phyloP scores from a whole-genome alignment of 2,329 filamentous ascomycete genomes.

The Aspergillus ruber region DNA sequence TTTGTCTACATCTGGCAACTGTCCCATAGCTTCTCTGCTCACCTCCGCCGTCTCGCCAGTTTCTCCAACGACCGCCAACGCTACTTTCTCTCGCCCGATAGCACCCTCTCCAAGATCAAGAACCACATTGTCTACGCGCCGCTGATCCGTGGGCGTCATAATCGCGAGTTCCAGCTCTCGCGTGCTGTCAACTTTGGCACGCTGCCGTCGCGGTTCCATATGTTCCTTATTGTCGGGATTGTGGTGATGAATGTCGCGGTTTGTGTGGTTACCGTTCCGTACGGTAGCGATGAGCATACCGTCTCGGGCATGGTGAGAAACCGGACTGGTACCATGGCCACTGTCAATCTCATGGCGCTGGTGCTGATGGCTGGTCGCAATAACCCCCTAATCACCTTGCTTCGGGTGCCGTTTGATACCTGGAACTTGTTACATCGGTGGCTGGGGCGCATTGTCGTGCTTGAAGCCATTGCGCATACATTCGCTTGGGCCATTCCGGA shows the following conservation, averaged over 20 bases:
- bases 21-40: slow-evolving; percentile 54
- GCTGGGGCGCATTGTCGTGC: slow-evolving; percentile 65
- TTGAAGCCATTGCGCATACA: slow-evolving; percentile 65
- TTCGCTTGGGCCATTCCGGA: slow-evolving; percentile 68
- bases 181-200: slow-evolving; percentile 40
- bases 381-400: slow-evolving; percentile 37
- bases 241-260: slow-evolving; percentile 41
- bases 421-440: slow-evolving; percentile 65
- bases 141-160: slow-evolving; percentile 38
- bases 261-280: slow-evolving; percentile 45
- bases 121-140: slow-evolving; percentile 53
- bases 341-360: slow-evolving; percentile 40
- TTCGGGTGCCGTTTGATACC: slow-evolving; percentile 39
- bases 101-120: slow-evolving; percentile 61
- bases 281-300: slow-evolving; percentile 24
- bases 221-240: slow-evolving; percentile 35
- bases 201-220: slow-evolving; percentile 42
- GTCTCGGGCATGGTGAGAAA: slow-evolving; percentile 37
- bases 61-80: slow-evolving; percentile 72
- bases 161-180: slow-evolving; percentile 40
- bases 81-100: slow-evolving; percentile 62
- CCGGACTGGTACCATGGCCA: slow-evolving; percentile 37
- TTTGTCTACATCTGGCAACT: slow-evolving; percentile 63
- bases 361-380: slow-evolving; percentile 38
- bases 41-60: slow-evolving; percentile 67